Percentiles rank a stretch among this genome's conserved stretches.
Conservation (phyloP, 202 grass and related monocot genomes). For the Dendrocalamus latiflorus region DNA sequence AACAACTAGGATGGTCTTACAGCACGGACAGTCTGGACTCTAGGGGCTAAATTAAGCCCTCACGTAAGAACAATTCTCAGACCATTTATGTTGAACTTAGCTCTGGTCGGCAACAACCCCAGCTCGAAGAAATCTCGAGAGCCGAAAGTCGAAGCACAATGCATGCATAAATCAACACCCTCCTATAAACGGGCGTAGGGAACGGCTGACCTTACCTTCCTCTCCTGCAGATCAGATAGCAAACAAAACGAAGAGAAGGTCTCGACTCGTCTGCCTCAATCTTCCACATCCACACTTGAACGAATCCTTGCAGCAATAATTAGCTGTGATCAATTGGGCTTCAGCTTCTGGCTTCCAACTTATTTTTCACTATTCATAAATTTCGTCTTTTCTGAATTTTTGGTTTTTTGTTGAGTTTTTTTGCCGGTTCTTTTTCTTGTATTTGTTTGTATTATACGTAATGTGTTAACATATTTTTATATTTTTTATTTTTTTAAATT, state of each 20-base stretch:
- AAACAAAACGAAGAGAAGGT: neutral
- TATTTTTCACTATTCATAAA: too few relatives aligned
- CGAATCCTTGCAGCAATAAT: neutral
- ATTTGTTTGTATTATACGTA: too few relatives aligned
- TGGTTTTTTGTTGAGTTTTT: too few relatives aligned
- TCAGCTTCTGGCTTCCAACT: too few relatives aligned
- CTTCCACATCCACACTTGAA: neutral
- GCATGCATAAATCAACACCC: neutral
- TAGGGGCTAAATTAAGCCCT: neutral
- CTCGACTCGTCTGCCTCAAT: neutral
- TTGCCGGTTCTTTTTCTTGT: too few relatives aligned
- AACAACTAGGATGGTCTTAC: neutral
- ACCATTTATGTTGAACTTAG: neutral
- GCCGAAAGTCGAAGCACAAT: neutral
- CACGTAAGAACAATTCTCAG: neutral
- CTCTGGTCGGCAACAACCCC: constrained; percentile 6
- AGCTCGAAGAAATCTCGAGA: neutral
- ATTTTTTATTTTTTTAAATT: too few relatives aligned
- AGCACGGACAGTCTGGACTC: neutral
- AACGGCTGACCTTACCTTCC: neutral
- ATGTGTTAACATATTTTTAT: too few relatives aligned
- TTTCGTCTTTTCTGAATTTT: too few relatives aligned
- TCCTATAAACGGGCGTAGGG: too few relatives aligned
- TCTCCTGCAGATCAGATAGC: neutral
- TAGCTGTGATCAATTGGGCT: too few relatives aligned